Conservation (phyloP, 192 early-diverging fungal genomes). For the Dissophora globulifera region DNA sequence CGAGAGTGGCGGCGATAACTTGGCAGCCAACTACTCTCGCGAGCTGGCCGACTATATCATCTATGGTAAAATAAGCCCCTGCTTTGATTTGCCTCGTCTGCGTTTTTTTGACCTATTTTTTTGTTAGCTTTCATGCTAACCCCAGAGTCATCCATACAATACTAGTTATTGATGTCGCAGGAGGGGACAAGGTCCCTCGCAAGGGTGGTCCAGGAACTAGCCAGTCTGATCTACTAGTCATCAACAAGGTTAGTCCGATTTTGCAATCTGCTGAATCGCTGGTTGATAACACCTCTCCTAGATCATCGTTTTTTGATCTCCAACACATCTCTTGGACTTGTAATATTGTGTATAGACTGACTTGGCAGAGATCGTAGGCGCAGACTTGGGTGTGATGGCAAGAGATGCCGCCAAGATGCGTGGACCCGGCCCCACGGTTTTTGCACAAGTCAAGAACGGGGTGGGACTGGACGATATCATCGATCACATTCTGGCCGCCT, state of each 20-base stretch:
- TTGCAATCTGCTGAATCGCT: too few relatives aligned
- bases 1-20: slow-evolving; percentile 94
- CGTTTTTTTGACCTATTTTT: too few relatives aligned
- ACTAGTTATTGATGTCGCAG: slow-evolving; percentile 93
- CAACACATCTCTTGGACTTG: too few relatives aligned
- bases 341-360: too few relatives aligned
- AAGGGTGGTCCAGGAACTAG: slow-evolving; percentile 99
- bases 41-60: slow-evolving; percentile 93
- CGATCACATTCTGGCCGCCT: slow-evolving; percentile 74
- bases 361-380: slow-evolving; percentile 88
- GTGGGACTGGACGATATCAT: slow-evolving; percentile 87
- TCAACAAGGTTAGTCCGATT: slow-evolving; percentile 78
- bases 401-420: slow-evolving; percentile 90
- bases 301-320: too few relatives aligned
- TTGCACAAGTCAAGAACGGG: slow-evolving; percentile 93
- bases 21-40: slow-evolving; percentile 87
- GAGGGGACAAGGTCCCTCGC: slow-evolving; percentile 96
- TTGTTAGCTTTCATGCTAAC: too few relatives aligned
- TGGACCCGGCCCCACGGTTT: slow-evolving; percentile 84
- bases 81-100: neutral
- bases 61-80: slow-evolving; percentile 61
- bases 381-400: slow-evolving; percentile 92
- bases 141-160: too few relatives aligned
- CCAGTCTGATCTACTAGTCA: slow-evolving; percentile 91
- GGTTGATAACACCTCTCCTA: too few relatives aligned